Base-by-base conservation (phyloP, 345 rosid species). In the Citrus trifoliata region DNA sequence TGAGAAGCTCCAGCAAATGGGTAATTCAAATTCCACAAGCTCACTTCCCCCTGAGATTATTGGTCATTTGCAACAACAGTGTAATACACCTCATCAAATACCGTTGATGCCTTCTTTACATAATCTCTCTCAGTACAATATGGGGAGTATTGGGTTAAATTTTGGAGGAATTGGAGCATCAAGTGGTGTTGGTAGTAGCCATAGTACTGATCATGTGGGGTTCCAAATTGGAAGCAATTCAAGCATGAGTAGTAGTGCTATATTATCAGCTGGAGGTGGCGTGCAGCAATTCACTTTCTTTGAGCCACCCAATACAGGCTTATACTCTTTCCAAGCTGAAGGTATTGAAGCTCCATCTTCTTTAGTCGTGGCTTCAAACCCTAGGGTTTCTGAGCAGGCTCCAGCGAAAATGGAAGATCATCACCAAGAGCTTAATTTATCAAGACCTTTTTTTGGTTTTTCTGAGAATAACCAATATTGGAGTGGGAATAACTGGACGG, bases 331-430 rank as follows among this genome's bases (percentile, higher is more conserved):
- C 67, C 89, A 82, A 62, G 76, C 76, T 67, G 89, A 86, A 58
- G 88, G 88, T 18, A 76, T 84, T 22, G 88, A 83, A 80, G 73
- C 89, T n/a, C 28, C 92, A 38, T 32, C 85, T 55, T 77, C 87
- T 3, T 65, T 85, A 78, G 85, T 69, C 42, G 67, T 80, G 77
- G 76, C 69, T 84, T 37, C 87, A 6, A 83, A 78, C 74, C 80
- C 91, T 87, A 88, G 97, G 88, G 90, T 78, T 89, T 85, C 89
- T 73, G 88, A 88, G 51, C 10, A 83, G 32, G 80, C 88, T 79
- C 86, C 89, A 7, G 82, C 89, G 66, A 93, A 93, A 84, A 87
- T 80, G 84, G 97, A 93, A 83, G 86, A 78, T 25, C 81, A 74
- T 16, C 75, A 76, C 25, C 86, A 48, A 72, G 79, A 81, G 64